These are phyloP conservation scores for Penicillium arizonense DNA, from an alignment of 495 filamentous ascomycete genomes.

Conservation along the genomic window DNA sequence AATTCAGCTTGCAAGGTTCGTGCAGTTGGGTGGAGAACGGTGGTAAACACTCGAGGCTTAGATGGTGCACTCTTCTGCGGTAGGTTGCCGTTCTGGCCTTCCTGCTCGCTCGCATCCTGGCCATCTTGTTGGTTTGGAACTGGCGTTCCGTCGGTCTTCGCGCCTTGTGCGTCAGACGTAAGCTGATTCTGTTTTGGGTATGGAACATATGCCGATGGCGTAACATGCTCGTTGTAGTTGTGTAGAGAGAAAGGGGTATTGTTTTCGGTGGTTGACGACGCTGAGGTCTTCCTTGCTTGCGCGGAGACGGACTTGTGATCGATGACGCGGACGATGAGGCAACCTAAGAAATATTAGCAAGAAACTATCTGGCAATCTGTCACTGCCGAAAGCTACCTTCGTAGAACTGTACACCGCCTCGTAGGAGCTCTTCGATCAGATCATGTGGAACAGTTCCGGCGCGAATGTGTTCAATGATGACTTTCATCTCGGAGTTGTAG, in stretches of 20 bases:
- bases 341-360: conserved; percentile 48
- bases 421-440: conserved; percentile 66
- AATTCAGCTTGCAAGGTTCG: conserved; percentile 73
- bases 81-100: conserved; percentile 50
- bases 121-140: conserved; percentile 16
- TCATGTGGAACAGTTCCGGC: conserved; percentile 68
- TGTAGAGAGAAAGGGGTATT: conserved; percentile 82
- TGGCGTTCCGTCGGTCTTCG: conserved; percentile 26
- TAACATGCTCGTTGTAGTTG: conserved; percentile 83
- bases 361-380: not conserved
- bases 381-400: conserved; percentile 56
- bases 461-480: conserved; percentile 75
- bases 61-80: conserved; percentile 46
- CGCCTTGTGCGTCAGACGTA: conserved; percentile 33
- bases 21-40: conserved; percentile 82
- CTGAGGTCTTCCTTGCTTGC: conserved; percentile 52
- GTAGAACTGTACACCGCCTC: conserved; percentile 76
- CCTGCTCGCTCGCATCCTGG: conserved; percentile 29
- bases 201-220: conserved; percentile 81
- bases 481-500: conserved; percentile 87
- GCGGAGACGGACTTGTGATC: conserved; percentile 73
- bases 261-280: conserved; percentile 51
- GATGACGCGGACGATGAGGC: conserved; percentile 88
- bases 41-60: conserved; percentile 68
- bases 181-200: conserved; percentile 65